Conservation (phyloP, 352 stramenopile genomes). For the Globisporangium okanoganense region DNA sequence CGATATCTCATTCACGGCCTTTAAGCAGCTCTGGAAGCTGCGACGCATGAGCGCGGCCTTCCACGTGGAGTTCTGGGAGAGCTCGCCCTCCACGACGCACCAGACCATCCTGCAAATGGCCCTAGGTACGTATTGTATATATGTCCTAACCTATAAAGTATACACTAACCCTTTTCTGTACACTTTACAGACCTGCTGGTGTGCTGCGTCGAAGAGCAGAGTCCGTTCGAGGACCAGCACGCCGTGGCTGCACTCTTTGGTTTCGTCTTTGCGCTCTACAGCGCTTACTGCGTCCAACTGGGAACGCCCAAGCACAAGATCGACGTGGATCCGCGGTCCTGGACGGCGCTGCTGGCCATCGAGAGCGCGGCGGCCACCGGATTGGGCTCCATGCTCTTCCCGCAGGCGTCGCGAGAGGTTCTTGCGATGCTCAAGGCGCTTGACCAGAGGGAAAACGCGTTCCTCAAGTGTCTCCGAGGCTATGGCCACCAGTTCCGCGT, state of each 20-base stretch:
- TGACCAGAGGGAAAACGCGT: constrained; percentile 49
- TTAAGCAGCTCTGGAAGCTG: constrained; percentile 47
- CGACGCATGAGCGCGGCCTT: constrained; percentile 49
- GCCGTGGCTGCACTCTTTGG: constrained; percentile 29
- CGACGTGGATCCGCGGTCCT: constrained; percentile 39
- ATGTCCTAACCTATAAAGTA: not conserved
- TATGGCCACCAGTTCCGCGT: constrained; percentile 21
- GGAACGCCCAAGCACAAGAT: constrained; percentile 61
- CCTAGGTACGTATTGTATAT: constrained; percentile 23
- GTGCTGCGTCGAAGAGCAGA: constrained; percentile 24
- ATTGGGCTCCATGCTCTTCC: constrained; percentile 18
- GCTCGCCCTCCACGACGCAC: constrained; percentile 47
- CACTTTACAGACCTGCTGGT: constrained; percentile 32
- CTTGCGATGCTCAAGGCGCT: constrained; percentile 46
- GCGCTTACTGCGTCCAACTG: constrained; percentile 57
- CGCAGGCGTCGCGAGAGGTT: constrained; percentile 29
- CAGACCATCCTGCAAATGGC: constrained; percentile 53
- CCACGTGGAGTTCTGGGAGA: constrained; percentile 79
- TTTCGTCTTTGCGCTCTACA: constrained; percentile 58
- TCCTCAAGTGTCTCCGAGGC: constrained; percentile 55
- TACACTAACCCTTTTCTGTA: not conserved
- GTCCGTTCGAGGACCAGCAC: constrained; percentile 17
- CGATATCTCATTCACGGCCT: constrained; percentile 31
- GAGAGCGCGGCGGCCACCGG: constrained; percentile 25
- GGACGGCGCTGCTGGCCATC: constrained; percentile 38